Percentiles rank a stretch among this genome's conserved stretches.
Evolutionary conservation across 164 flowering plant species (phyloP).

Genomic region (Kingdonia uniflora): DNA sequence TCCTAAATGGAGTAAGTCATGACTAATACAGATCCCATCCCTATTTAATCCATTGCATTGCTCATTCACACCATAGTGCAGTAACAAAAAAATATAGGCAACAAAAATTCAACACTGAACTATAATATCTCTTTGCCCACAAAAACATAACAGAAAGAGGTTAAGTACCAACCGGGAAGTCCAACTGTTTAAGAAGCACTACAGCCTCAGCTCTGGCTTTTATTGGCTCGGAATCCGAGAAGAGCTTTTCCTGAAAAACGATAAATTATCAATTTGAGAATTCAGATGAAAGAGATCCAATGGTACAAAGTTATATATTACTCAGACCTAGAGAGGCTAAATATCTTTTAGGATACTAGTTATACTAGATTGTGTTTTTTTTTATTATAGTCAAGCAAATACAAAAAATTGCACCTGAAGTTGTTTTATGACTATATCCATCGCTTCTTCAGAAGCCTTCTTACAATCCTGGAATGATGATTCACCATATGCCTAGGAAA

Average conservation of each 20-base stretch:
- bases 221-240: slow-evolving; percentile 79
- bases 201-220: slow-evolving; percentile 93
- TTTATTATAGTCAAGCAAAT: too few species aligned
- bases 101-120: too few species aligned
- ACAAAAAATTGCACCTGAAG: slow-evolving; percentile 55
- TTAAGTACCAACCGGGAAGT: slow-evolving; percentile 67
- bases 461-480: slow-evolving; percentile 94
- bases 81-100: too few species aligned
- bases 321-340: background rate
- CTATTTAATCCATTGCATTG: too few species aligned
- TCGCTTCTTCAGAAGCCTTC: slow-evolving; percentile 86
- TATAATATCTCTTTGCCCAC: too few species aligned
- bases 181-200: slow-evolving; percentile 78
- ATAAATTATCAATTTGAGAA: background rate
- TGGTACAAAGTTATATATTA: too few species aligned
- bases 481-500: slow-evolving; percentile 78
- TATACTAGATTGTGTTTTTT: too few species aligned
- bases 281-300: too few species aligned
- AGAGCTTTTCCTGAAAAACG: slow-evolving; percentile 63
- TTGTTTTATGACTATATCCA: slow-evolving; percentile 43
- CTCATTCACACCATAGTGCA: too few species aligned
- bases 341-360: too few species aligned
- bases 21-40: too few species aligned
- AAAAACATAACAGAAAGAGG: background rate
- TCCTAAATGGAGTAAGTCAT: too few species aligned